These are phyloP conservation scores for Yamadazyma epiphylla DNA, from an alignment of 1,139 yeast species.

Conservation along the genomic window DNA sequence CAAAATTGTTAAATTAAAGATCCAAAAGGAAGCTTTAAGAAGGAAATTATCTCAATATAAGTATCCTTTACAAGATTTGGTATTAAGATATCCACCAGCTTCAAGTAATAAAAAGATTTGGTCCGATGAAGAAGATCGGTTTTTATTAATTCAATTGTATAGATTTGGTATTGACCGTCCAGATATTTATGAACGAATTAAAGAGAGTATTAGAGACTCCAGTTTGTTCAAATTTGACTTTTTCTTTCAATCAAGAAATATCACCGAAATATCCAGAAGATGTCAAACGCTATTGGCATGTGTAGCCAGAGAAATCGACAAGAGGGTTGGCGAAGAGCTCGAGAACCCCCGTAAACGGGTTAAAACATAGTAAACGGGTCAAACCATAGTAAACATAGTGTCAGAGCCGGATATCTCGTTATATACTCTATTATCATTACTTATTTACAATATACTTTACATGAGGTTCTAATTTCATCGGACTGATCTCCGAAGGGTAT, in stretches of 20 bases:
- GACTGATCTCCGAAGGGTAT: conserved; percentile 66
- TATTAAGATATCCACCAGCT: conserved; percentile 59
- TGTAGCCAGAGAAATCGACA: conserved; percentile 54
- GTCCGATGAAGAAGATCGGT: conserved; percentile 74
- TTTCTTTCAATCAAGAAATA: conserved; percentile 65
- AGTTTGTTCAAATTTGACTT: conserved; percentile 67
- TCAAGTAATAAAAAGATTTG: conserved; percentile 54
- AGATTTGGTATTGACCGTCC: conserved; percentile 63
- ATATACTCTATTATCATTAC: not conserved
- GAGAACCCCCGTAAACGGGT: not conserved
- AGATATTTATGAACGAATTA: conserved; percentile 60
- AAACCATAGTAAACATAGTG: not conserved
- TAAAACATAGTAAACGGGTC: conserved; percentile 1
- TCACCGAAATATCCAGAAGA: conserved; percentile 64
- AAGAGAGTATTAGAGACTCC: conserved; percentile 57
- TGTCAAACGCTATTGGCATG: conserved; percentile 64
- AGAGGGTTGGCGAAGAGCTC: not conserved
- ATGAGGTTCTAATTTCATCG: conserved; percentile 46
- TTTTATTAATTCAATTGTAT: conserved; percentile 59
- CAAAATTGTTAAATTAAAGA: conserved; percentile 49
- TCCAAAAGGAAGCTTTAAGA: conserved; percentile 66
- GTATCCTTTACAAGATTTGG: conserved; percentile 64
- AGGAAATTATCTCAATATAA: conserved; percentile 58
- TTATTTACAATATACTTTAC: conserved; percentile 2
- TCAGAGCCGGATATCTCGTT: not conserved